phyloP scores from a whole-genome alignment of 768 basidiomycete species.

The Kwoniella newhampshirensis region DNA sequence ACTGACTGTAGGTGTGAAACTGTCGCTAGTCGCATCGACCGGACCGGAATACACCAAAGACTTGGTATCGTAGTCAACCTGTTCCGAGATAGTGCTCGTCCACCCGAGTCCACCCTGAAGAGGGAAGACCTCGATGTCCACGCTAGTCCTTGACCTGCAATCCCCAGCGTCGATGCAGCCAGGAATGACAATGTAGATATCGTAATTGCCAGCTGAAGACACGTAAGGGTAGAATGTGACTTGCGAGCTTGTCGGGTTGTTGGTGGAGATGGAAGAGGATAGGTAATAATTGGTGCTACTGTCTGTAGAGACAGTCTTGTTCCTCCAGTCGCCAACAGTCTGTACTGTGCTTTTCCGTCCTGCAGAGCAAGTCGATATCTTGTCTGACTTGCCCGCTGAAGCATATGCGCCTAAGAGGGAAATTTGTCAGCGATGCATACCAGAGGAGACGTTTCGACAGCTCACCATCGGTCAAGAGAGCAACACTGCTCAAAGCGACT shows the following conservation, averaged over 20 bases:
- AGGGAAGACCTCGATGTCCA: slow-evolving; percentile 78
- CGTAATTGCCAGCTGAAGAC: slow-evolving; percentile 82
- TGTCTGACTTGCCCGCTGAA: slow-evolving; percentile 65
- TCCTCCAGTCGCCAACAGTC: slow-evolving; percentile 69
- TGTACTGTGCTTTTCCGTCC: slow-evolving; percentile 69
- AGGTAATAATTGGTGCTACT: slow-evolving; percentile 75
- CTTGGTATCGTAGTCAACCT: slow-evolving; percentile 64
- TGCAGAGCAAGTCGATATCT: slow-evolving; percentile 72
- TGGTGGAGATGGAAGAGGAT: slow-evolving; percentile 64
- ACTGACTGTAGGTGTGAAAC: slow-evolving; percentile 70
- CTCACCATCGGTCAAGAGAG: slow-evolving; percentile 87
- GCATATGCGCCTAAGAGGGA: slow-evolving; percentile 63
- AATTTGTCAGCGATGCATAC: slow-evolving; percentile 1
- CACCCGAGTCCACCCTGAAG: slow-evolving; percentile 65
- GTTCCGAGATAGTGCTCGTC: slow-evolving; percentile 72
- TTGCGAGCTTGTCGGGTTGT: slow-evolving; percentile 65
- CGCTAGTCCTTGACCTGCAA: slow-evolving; percentile 75
- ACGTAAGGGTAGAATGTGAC: slow-evolving; percentile 91
- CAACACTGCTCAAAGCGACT: slow-evolving; percentile 84
- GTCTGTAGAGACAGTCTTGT: slow-evolving; percentile 64
- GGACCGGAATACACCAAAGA: slow-evolving; percentile 76
- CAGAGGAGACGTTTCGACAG: too few species aligned
- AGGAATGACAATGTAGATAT: slow-evolving; percentile 78
- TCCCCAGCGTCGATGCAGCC: slow-evolving; percentile 80
- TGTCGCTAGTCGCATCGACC: slow-evolving; percentile 66